Evolutionary conservation across 1,139 yeast species (phyloP).

Genomic region (Hansenula anomala): DNA sequence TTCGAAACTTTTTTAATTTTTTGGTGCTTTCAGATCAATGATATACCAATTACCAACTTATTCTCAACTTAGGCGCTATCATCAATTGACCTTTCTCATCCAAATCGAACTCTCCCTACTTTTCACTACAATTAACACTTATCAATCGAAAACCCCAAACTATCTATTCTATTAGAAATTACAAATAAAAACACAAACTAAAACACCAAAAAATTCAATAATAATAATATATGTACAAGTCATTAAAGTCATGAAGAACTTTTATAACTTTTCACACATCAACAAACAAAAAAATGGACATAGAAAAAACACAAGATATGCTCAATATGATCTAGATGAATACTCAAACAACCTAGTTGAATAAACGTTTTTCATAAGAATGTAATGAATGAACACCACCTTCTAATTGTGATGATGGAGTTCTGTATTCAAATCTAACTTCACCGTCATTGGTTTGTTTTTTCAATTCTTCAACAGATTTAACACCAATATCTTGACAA

Average conservation of each 20-base stretch:
- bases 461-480: constrained; percentile 61
- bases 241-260: neutral
- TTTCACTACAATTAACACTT: neutral
- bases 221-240: neutral
- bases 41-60: too few relatives aligned
- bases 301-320: neutral
- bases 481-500: constrained; percentile 94
- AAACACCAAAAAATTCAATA: neutral
- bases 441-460: constrained; percentile 58
- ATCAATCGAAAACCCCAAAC: neutral
- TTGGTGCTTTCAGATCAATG: too few relatives aligned
- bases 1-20: too few relatives aligned
- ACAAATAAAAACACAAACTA: neutral
- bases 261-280: neutral
- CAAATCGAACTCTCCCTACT: constrained; percentile 1
- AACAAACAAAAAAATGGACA: neutral
- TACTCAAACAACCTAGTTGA: constrained; percentile 46
- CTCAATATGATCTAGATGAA: neutral
- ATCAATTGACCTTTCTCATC: too few relatives aligned
- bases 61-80: too few relatives aligned
- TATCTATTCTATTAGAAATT: neutral
- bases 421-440: constrained; percentile 94
- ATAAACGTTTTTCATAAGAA: constrained; percentile 96
- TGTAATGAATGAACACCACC: constrained; percentile 98
- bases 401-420: constrained; percentile 97